Conservation (phyloP, 2,329 filamentous ascomycete genomes). For the Colletotrichum neosansevieriae region DNA sequence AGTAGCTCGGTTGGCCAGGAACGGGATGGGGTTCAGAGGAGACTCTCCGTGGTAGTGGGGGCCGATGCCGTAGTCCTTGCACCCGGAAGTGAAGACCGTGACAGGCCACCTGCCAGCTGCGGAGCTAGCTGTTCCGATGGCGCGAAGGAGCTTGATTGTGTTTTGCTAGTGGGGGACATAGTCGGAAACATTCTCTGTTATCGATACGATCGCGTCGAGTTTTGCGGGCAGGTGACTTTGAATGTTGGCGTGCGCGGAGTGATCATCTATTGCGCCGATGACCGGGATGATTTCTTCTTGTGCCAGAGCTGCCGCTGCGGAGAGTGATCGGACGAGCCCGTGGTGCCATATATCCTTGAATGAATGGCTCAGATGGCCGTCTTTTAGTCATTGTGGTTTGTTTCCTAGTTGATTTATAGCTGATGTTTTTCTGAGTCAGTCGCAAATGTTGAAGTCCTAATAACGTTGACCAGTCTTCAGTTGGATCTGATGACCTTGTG, state of each 20-base stretch:
- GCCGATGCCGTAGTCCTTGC: constrained; percentile 61
- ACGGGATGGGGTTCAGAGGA: constrained; percentile 48
- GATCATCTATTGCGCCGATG: constrained; percentile 53
- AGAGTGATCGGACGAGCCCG: constrained; percentile 55
- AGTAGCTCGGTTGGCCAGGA: constrained; percentile 48
- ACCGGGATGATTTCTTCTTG: constrained; percentile 55
- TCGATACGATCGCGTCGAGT: constrained; percentile 58
- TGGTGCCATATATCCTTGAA: constrained; percentile 35
- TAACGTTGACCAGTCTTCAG: neutral
- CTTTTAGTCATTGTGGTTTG: neutral
- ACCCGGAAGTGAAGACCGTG: constrained; percentile 60
- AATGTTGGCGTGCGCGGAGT: constrained; percentile 46
- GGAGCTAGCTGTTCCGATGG: constrained; percentile 50
- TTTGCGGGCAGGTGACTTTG: constrained; percentile 44
- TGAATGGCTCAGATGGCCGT: neutral
- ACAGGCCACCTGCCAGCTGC: constrained; percentile 52
- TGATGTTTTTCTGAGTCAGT: too few relatives aligned
- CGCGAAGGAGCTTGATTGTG: constrained; percentile 50
- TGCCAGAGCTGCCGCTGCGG: constrained; percentile 47
- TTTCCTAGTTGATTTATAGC: constrained; percentile 9
- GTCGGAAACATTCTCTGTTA: constrained; percentile 54
- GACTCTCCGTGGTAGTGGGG: constrained; percentile 51
- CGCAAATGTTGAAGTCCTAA: neutral
- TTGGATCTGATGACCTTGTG: neutral
- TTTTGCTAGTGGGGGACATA: constrained; percentile 56